These are phyloP conservation scores for Plasmodium gaboni DNA, from an alignment of 169 alveolate genomes.

Conservation along the genomic window DNA sequence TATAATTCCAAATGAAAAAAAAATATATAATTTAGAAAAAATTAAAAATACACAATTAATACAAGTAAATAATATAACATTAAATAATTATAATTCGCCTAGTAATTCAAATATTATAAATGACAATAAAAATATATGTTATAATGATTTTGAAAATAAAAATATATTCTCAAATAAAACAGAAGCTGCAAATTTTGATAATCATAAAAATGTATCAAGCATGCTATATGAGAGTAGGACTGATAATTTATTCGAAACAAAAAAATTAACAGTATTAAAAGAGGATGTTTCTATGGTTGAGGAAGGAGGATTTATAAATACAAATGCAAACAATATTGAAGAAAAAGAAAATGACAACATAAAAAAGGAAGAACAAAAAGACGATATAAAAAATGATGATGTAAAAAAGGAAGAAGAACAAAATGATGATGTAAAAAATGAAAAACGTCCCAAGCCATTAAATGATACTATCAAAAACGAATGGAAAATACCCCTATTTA, in stretches of 20 bases:
- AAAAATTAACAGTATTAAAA: conserved; percentile 30
- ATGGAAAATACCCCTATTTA: neutral
- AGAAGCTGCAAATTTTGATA: too few relatives aligned
- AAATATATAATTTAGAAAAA: too few relatives aligned
- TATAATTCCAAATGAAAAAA: too few relatives aligned
- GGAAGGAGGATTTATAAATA: neutral
- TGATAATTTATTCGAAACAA: conserved; percentile 4
- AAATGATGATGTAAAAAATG: neutral
- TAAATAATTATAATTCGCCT: too few relatives aligned
- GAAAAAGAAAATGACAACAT: neutral
- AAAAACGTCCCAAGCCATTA: neutral
- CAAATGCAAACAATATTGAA: neutral
- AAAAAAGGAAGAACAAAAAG: neutral
- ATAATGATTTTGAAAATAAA: too few relatives aligned
- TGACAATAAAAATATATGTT: too few relatives aligned
- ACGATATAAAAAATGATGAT: neutral
- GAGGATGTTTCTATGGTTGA: neutral
- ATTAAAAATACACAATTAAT: too few relatives aligned
- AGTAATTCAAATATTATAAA: too few relatives aligned
- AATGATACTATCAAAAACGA: neutral
- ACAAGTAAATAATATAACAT: too few relatives aligned
- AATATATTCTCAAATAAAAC: too few relatives aligned
- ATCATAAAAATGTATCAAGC: neutral
- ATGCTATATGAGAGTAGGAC: neutral
- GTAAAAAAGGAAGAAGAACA: neutral